Percentiles rank a stretch among this genome's conserved stretches.
Conservation (phyloP, 2,329 filamentous ascomycete species). For the Akanthomyces dipterigenus region DNA sequence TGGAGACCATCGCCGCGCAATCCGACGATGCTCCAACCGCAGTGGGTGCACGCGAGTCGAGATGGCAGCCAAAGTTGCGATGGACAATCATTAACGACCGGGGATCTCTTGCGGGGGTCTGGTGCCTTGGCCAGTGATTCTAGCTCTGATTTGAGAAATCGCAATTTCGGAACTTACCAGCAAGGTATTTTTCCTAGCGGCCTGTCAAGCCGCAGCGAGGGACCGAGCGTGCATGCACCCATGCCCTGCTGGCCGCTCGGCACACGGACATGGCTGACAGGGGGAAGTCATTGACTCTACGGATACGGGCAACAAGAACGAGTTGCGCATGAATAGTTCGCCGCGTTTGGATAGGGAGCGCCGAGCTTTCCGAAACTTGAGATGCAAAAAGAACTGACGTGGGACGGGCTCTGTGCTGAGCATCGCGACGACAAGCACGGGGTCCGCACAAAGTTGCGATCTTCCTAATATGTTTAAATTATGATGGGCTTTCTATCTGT, state of each 20-base stretch:
- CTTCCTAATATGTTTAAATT: neutral
- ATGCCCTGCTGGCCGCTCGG: neutral
- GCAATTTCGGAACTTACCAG: neutral
- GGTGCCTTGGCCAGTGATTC: too few relatives aligned
- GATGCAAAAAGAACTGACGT: neutral
- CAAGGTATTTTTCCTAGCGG: neutral
- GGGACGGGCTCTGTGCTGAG: neutral
- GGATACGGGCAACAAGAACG: too few relatives aligned
- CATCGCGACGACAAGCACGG: neutral
- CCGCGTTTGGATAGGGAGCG: neutral
- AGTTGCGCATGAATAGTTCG: neutral
- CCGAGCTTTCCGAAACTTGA: neutral
- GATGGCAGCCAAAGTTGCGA: too few relatives aligned
- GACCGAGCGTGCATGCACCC: neutral
- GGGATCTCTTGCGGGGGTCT: neutral
- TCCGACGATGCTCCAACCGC: too few relatives aligned
- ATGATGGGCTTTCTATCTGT: neutral
- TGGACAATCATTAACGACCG: neutral
- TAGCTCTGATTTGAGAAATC: neutral
- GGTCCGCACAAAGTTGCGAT: neutral
- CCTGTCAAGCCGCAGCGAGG: neutral
- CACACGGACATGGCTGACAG: neutral
- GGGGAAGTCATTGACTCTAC: too few relatives aligned
- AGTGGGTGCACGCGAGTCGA: too few relatives aligned
- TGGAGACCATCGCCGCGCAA: too few relatives aligned